These are phyloP conservation scores for Zymoseptoria passerinii DNA, from an alignment of 2,329 filamentous ascomycete species.

Conservation along the genomic window DNA sequence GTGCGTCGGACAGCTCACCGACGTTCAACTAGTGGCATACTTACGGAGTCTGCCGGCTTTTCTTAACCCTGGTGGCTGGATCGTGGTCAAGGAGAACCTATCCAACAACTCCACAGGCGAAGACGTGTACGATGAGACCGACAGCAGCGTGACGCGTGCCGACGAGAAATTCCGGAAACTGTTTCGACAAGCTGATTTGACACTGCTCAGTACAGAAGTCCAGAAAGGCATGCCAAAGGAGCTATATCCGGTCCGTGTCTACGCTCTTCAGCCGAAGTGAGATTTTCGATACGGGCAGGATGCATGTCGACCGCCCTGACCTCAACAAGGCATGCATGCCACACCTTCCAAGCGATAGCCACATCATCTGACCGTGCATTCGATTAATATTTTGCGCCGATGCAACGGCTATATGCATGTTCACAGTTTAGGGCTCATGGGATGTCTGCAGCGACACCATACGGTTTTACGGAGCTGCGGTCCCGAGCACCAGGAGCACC, in stretches of 20 bases:
- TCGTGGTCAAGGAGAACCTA: slow-evolving; percentile 77
- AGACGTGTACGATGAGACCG: slow-evolving; percentile 67
- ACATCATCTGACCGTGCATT: not conserved
- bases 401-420: not conserved
- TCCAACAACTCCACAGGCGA: slow-evolving; percentile 42
- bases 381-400: not conserved
- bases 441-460: not conserved
- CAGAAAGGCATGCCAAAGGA: slow-evolving; percentile 63
- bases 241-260: slow-evolving; percentile 67
- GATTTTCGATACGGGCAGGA: not conserved
- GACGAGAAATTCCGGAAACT: slow-evolving; percentile 63
- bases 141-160: slow-evolving; percentile 69
- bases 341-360: not conserved
- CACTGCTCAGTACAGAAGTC: slow-evolving; percentile 60
- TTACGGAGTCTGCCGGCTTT: slow-evolving; percentile 52
- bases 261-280: slow-evolving; percentile 55
- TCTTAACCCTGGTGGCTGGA: slow-evolving; percentile 43
- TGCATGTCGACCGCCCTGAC: not conserved
- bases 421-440: not conserved
- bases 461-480: not conserved
- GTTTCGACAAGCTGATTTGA: slow-evolving; percentile 61
- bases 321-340: not conserved
- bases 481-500: not conserved
- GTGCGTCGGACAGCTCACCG: slow-evolving; percentile 77
- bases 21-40: slow-evolving; percentile 61